Evolutionary conservation across 2,329 filamentous ascomycete genomes (phyloP).

Genomic region (Pseudogymnoascus sp.): DNA sequence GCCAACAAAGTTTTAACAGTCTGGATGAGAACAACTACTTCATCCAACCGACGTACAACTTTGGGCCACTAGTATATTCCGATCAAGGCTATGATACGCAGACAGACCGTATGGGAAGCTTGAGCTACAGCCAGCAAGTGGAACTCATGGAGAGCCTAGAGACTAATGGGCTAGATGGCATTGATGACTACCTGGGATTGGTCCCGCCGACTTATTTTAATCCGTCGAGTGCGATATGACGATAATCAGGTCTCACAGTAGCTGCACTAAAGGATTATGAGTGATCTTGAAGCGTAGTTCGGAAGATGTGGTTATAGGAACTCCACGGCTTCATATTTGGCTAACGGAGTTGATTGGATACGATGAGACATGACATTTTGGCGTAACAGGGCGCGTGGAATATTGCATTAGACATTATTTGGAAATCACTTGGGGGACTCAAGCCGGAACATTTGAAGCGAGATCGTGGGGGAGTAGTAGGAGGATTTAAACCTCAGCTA

Average conservation of each 20-base stretch:
- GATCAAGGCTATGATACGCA: slow-evolving; percentile 39
- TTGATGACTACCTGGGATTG: slow-evolving; percentile 36
- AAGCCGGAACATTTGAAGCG: slow-evolving; percentile 4
- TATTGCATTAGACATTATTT: slow-evolving; percentile 8
- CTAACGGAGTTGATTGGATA: not conserved
- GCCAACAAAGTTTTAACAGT: slow-evolving; percentile 8
- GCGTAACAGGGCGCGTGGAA: not conserved
- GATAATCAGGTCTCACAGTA: not conserved
- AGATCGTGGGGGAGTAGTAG: not conserved
- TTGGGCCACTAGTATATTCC: slow-evolving; percentile 28
- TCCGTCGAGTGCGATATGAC: slow-evolving; percentile 4
- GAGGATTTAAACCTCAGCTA: slow-evolving; percentile 4
- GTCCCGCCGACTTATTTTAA: not conserved
- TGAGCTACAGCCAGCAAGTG: slow-evolving; percentile 74
- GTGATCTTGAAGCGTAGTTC: not conserved
- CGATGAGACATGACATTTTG: not conserved
- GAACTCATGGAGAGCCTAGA: slow-evolving; percentile 79
- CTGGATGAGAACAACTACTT: slow-evolving; percentile 25
- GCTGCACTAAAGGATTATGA: not conserved
- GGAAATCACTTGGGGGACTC: not conserved
- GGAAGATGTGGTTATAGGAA: not conserved
- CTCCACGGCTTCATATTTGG: not conserved
- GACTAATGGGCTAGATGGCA: slow-evolving; percentile 57
- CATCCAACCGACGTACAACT: slow-evolving; percentile 24
- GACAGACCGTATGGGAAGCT: slow-evolving; percentile 54